phyloP scores from a whole-genome alignment of 768 basidiomycete species.

The Brasilioporus rufonigricans region DNA sequence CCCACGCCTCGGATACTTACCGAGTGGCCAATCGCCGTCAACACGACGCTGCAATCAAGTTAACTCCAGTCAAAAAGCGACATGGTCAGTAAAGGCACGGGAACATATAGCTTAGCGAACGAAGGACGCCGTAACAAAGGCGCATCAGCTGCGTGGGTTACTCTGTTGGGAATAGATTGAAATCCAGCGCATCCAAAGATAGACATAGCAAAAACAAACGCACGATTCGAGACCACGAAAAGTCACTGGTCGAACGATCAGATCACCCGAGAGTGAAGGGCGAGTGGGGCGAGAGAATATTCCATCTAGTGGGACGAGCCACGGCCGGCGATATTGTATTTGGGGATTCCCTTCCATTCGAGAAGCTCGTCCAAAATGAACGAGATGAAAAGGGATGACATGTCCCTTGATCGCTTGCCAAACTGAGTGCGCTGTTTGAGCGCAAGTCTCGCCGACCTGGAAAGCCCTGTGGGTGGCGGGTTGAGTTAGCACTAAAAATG shows the following conservation, averaged over 20 bases:
- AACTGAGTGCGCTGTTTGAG: slow-evolving; percentile 27
- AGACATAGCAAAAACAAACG: slow-evolving; percentile 16
- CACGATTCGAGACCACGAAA: slow-evolving; percentile 1
- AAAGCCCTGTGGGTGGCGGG: slow-evolving; percentile 8
- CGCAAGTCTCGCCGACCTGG: slow-evolving; percentile 11
- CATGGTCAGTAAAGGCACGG: slow-evolving; percentile 10
- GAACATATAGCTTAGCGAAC: slow-evolving; percentile 11
- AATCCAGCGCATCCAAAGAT: slow-evolving; percentile 13
- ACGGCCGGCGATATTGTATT: slow-evolving; percentile 12
- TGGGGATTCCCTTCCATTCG: slow-evolving; percentile 32
- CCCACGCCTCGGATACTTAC: slow-evolving; percentile 7
- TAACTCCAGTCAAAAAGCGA: slow-evolving; percentile 20
- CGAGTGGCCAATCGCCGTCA: slow-evolving; percentile 12
- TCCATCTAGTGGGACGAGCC: slow-evolving; percentile 7
- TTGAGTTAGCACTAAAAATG: slow-evolving; percentile 2
- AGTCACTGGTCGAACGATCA: slow-evolving; percentile 12
- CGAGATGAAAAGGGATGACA: slow-evolving; percentile 27
- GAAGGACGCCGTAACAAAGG: slow-evolving; percentile 29
- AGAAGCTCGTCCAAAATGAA: slow-evolving; percentile 28
- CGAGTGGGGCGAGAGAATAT: slow-evolving; percentile 17
- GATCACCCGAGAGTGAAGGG: slow-evolving; percentile 12
- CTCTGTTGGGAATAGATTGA: slow-evolving; percentile 14
- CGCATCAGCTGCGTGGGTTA: slow-evolving; percentile 34
- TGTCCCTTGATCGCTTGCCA: slow-evolving; percentile 34
- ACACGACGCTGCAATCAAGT: slow-evolving; percentile 8